phyloP scores from a whole-genome alignment of 2,329 filamentous ascomycete species.

The Sporothrix schenckii region DNA sequence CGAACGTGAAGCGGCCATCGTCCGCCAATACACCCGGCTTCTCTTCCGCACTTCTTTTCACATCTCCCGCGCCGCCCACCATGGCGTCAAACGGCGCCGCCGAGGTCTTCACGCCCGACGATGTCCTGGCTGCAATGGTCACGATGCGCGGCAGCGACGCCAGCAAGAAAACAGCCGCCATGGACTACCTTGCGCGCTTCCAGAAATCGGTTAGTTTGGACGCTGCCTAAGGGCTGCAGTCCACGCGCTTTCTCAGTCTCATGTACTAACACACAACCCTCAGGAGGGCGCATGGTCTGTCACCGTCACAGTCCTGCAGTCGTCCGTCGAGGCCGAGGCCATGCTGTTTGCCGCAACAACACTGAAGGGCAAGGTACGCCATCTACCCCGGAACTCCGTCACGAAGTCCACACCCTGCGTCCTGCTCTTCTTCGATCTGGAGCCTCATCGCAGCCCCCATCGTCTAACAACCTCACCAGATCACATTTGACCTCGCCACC shows the following conservation, averaged over 20 bases:
- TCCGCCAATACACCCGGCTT: background rate
- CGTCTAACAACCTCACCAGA: conserved; percentile 56
- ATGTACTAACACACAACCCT: conserved; percentile 22
- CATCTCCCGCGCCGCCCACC: conserved; percentile 36
- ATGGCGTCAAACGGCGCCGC: conserved; percentile 70
- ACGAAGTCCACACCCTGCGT: background rate
- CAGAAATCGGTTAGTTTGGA: conserved; percentile 87
- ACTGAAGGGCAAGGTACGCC: conserved; percentile 87
- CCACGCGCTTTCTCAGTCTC: background rate
- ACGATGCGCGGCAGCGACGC: conserved; percentile 88
- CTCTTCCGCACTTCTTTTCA: background rate
- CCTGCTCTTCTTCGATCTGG: conserved; percentile 3
- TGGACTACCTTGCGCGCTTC: conserved; percentile 84
- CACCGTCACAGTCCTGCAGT: conserved; percentile 83
- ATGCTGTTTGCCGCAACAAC: conserved; percentile 97
- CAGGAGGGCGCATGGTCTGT: conserved; percentile 90
- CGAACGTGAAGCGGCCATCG: background rate
- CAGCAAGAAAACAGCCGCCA: conserved; percentile 83
- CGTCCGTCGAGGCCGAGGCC: conserved; percentile 76
- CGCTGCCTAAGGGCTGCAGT: background rate
- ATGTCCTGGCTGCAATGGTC: conserved; percentile 81
- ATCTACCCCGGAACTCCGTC: background rate
- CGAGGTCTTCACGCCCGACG: conserved; percentile 72
- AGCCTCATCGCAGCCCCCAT: background rate
- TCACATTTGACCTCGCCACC: conserved; percentile 87